A percentile compares a stretch with the other conserved stretches of the same genome.
phyloP scores from a whole-genome alignment of 1,284 basidiomycete species.

The Heterobasidion irregulare region DNA sequence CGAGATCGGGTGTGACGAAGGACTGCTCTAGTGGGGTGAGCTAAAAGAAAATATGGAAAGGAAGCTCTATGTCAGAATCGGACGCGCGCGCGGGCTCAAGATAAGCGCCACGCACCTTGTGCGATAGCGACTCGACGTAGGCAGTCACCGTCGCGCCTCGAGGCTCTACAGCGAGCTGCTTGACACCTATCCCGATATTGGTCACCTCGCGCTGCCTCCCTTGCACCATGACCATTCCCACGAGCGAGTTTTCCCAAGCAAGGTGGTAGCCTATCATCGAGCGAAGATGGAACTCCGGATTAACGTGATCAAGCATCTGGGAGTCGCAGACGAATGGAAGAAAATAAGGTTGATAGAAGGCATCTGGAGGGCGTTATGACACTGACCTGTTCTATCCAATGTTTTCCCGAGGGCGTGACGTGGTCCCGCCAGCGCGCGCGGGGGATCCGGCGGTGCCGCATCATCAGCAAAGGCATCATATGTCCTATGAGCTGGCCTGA shows the following conservation, averaged over 20 bases:
- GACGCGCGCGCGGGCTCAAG: neutral
- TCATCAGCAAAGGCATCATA: slow-evolving; percentile 76
- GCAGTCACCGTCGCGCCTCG: slow-evolving; percentile 44
- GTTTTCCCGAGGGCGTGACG: slow-evolving; percentile 53
- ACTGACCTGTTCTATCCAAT: slow-evolving; percentile 73
- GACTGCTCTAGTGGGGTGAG: slow-evolving; percentile 53
- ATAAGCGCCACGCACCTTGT: slow-evolving; percentile 44
- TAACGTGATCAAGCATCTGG: slow-evolving; percentile 24
- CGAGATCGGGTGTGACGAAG: slow-evolving; percentile 39
- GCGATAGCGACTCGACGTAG: slow-evolving; percentile 63
- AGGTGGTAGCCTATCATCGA: slow-evolving; percentile 77
- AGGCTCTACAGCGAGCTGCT: slow-evolving; percentile 52
- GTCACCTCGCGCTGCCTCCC: slow-evolving; percentile 64
- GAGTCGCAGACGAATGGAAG: slow-evolving; percentile 1
- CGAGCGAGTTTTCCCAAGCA: slow-evolving; percentile 54
- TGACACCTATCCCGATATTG: slow-evolving; percentile 70
- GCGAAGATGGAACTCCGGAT: slow-evolving; percentile 51
- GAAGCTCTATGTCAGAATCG: neutral
- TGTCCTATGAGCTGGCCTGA: slow-evolving; percentile 61
- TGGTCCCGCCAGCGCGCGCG: slow-evolving; percentile 64
- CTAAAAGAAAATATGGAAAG: slow-evolving; percentile 23
- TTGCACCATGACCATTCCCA: slow-evolving; percentile 78
- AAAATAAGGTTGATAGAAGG: neutral
- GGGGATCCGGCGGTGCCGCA: slow-evolving; percentile 73
- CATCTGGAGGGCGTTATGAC: too few relatives aligned